Conservation (phyloP, 2,329 filamentous ascomycete genomes). For the Chaetomiaceae sp. region DNA sequence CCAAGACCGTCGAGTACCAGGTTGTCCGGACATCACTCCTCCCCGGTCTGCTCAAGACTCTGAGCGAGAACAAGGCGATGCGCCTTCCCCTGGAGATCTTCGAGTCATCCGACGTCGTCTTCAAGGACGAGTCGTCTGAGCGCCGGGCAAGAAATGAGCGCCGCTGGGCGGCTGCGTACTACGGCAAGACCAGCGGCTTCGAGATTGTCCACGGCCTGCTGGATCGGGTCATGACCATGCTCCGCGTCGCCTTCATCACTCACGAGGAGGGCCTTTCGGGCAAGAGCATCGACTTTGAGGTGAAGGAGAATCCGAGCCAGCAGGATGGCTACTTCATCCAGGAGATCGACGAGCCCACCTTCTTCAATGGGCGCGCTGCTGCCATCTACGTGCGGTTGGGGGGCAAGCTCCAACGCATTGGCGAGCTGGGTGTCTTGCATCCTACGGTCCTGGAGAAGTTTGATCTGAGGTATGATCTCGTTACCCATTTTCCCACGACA, state of each 20-base stretch:
- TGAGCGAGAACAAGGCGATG: conserved; percentile 88
- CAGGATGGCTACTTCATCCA: conserved; percentile 88
- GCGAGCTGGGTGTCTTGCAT: conserved; percentile 90
- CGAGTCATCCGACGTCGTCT: conserved; percentile 83
- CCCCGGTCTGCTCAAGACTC: conserved; percentile 86
- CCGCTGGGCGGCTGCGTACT: conserved; percentile 94
- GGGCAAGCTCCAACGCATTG: conserved; percentile 72
- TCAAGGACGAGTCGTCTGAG: conserved; percentile 79
- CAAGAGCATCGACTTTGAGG: conserved; percentile 48
- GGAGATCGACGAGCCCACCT: conserved; percentile 84
- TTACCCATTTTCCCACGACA: not conserved
- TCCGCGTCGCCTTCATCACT: conserved; percentile 75
- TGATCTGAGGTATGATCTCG: conserved; percentile 63
- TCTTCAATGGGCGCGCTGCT: conserved; percentile 85
- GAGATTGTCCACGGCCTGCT: conserved; percentile 92
- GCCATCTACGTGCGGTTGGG: conserved; percentile 72
- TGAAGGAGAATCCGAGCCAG: conserved; percentile 50
- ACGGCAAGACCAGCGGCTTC: conserved; percentile 90
- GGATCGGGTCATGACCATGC: conserved; percentile 88
- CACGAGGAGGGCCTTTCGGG: conserved; percentile 62
- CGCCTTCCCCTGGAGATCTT: conserved; percentile 87
- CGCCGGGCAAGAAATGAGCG: conserved; percentile 83
- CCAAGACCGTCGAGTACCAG: conserved; percentile 90
- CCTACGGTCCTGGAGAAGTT: conserved; percentile 91
- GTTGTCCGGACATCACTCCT: conserved; percentile 83